Percentiles rank a stretch among this genome's conserved stretches.
Conservation (phyloP, 208 protist species). For the Acanthamoeba triangularis region DNA sequence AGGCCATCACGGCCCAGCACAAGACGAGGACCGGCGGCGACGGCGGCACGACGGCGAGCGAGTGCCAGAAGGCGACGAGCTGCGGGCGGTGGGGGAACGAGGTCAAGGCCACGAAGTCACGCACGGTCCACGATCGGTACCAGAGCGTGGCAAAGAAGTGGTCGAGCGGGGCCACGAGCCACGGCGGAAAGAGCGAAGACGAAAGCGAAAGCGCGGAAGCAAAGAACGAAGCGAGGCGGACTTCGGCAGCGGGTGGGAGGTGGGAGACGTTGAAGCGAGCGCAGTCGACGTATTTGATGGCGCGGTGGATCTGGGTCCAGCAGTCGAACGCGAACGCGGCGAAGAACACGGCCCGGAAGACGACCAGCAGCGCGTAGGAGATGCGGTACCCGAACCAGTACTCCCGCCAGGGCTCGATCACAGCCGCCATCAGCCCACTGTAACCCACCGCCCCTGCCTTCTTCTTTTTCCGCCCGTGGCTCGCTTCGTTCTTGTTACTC, state of each 20-base stretch:
- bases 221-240: not conserved
- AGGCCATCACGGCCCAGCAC: constrained; percentile 62
- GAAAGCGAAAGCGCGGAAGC: too few relatives aligned
- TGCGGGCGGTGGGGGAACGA: not conserved
- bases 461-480: not conserved
- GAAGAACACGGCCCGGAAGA: constrained; percentile 48
- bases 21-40: not conserved
- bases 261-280: constrained; percentile 48
- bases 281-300: constrained; percentile 5
- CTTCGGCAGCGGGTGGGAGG: not conserved
- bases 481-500: not conserved
- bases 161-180: not conserved
- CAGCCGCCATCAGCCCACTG: not conserved
- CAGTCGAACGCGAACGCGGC: constrained; percentile 36
- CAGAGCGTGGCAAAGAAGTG: not conserved
- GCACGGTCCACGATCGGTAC: not conserved
- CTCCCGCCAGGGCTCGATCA: not conserved
- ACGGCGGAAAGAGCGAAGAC: not conserved
- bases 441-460: not conserved
- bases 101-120: not conserved
- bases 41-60: not conserved
- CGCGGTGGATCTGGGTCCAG: constrained; percentile 63
- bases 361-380: constrained; percentile 6
- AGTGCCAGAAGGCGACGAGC: not conserved
- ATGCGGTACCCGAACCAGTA: constrained; percentile 70